Conservation (phyloP, 495 filamentous ascomycete genomes). For the Daldinia childiae region DNA sequence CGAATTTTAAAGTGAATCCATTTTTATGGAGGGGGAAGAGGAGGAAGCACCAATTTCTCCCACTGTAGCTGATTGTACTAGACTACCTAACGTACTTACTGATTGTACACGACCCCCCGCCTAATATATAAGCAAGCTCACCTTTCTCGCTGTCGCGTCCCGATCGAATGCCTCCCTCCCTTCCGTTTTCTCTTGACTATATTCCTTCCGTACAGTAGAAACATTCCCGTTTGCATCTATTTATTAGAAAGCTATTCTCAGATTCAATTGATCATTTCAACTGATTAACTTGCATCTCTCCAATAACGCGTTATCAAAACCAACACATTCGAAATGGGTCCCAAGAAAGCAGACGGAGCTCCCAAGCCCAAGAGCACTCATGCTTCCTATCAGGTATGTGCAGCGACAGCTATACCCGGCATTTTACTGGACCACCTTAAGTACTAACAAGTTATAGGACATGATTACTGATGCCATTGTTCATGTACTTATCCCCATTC, state of each 20-base stretch:
- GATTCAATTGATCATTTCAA: constrained; percentile 37
- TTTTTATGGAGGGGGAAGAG: constrained; percentile 32
- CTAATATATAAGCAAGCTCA: constrained; percentile 59
- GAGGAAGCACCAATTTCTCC: constrained; percentile 19
- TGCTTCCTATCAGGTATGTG: constrained; percentile 66
- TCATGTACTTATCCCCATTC: constrained; percentile 62
- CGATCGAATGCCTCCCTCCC: constrained; percentile 57
- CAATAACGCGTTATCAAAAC: constrained; percentile 15
- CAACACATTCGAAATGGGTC: constrained; percentile 63
- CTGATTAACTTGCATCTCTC: constrained; percentile 12
- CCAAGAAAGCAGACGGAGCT: constrained; percentile 68
- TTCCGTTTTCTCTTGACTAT: constrained; percentile 48
- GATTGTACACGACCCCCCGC: constrained; percentile 54
- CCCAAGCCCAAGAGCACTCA: constrained; percentile 68
- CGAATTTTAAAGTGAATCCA: constrained; percentile 18
- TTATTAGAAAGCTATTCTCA: constrained; percentile 13
- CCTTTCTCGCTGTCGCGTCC: constrained; percentile 52
- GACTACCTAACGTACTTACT: constrained; percentile 41
- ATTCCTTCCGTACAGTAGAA: constrained; percentile 21
- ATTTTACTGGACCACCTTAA: constrained; percentile 27
- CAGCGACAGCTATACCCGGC: constrained; percentile 39
- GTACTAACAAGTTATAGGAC: constrained; percentile 61
- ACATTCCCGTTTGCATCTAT: constrained; percentile 17
- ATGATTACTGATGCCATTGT: constrained; percentile 76
- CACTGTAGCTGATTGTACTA: constrained; percentile 42